Evolutionary conservation across 768 basidiomycete species (phyloP).

Genomic region (Leccinum boreale): DNA sequence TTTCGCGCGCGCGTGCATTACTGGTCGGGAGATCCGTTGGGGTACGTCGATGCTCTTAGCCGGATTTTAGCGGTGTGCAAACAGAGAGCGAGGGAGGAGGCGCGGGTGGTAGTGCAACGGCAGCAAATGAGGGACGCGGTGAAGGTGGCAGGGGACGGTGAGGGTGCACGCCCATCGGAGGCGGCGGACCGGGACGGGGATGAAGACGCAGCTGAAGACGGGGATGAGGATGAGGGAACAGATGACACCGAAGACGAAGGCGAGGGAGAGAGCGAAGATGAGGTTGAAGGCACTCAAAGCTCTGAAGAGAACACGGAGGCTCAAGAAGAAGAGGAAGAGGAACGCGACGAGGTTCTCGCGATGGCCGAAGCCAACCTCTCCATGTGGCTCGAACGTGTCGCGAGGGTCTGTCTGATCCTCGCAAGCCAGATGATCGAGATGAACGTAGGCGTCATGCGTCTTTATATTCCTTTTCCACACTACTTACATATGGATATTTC

Average conservation of each 20-base stretch:
- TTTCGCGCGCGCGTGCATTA: slow-evolving; percentile 74
- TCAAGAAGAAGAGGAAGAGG: slow-evolving; percentile 4
- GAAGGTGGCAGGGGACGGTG: neutral
- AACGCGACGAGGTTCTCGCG: slow-evolving; percentile 16
- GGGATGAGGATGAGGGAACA: neutral
- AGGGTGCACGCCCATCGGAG: neutral
- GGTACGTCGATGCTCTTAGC: slow-evolving; percentile 71
- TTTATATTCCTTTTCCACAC: neutral
- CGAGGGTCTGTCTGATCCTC: slow-evolving; percentile 71
- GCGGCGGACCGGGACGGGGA: slow-evolving; percentile 22
- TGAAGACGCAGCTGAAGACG: neutral
- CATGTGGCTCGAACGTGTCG: slow-evolving; percentile 85
- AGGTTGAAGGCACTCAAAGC: neutral
- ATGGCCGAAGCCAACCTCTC: slow-evolving; percentile 36
- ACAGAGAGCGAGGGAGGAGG: slow-evolving; percentile 39
- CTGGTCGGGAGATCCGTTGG: slow-evolving; percentile 79
- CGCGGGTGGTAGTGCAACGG: slow-evolving; percentile 16
- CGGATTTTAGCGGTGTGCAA: slow-evolving; percentile 64
- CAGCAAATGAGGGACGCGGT: neutral
- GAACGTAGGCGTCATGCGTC: slow-evolving; percentile 49
- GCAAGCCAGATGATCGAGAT: slow-evolving; percentile 83
- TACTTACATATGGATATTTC: neutral
- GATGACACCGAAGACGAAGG: neutral
- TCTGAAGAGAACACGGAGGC: neutral
- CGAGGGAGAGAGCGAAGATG: neutral